Evolutionary conservation across 371 early-diverging fungal genomes (phyloP).

Genomic region (Rhizopus arrhizus): DNA sequence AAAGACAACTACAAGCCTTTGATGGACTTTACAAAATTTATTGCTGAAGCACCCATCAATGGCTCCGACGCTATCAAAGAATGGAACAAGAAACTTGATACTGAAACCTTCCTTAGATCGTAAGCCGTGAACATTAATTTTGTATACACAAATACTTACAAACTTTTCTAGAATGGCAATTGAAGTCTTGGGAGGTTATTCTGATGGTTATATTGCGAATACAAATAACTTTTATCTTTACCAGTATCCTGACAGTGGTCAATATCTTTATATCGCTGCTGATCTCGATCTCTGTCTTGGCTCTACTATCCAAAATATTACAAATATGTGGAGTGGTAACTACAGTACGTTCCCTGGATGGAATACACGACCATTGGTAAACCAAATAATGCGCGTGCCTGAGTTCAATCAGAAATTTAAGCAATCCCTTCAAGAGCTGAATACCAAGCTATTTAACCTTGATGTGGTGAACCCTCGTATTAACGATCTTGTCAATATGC

Average conservation of each 20-base stretch:
- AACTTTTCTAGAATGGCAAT: constrained; percentile 21
- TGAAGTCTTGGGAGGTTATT: constrained; percentile 33
- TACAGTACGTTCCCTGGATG: constrained; percentile 34
- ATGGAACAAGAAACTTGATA: constrained; percentile 30
- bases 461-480: constrained; percentile 12
- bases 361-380: constrained; percentile 15
- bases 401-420: constrained; percentile 19
- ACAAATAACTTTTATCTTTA: constrained; percentile 11
- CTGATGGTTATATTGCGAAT: constrained; percentile 34
- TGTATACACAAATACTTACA: too few relatives aligned
- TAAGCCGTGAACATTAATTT: neutral
- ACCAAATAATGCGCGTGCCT: constrained; percentile 7
- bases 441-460: constrained; percentile 4
- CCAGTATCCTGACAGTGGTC: constrained; percentile 8
- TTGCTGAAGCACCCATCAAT: constrained; percentile 18
- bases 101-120: constrained; percentile 10
- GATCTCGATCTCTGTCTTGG: constrained; percentile 39
- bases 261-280: constrained; percentile 13
- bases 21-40: constrained; percentile 36
- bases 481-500: constrained; percentile 17
- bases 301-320: neutral
- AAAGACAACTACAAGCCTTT: constrained; percentile 17
- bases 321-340: constrained; percentile 29
- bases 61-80: constrained; percentile 14
- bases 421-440: constrained; percentile 10